Evolutionary conservation across 129 eudicot genomes (phyloP).

Genomic region (Lonicera japonica): DNA sequence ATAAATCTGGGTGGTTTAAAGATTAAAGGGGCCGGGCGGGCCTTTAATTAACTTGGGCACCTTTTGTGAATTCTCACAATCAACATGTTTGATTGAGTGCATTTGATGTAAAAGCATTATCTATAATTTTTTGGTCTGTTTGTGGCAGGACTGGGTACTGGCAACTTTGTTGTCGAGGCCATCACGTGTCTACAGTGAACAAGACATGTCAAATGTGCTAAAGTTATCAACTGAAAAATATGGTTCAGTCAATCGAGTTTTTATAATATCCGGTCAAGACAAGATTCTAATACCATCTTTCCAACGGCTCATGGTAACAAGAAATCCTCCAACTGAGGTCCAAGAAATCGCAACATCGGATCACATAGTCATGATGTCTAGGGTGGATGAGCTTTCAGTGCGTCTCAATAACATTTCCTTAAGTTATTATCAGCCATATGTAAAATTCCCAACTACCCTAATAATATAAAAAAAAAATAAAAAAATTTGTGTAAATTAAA

Average conservation of each 20-base stretch:
- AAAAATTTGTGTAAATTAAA: no score
- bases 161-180: conserved; percentile 17
- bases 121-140: no score
- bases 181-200: background rate
- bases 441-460: no score
- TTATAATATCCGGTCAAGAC: conserved; percentile 10
- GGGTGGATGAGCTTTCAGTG: conserved; percentile 7
- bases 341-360: conserved; percentile 15
- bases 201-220: conserved; percentile 5
- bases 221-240: conserved; percentile 6
- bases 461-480: no score
- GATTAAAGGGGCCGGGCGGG: no score
- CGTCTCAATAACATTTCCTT: conserved; percentile 1
- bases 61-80: no score
- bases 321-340: conserved; percentile 19
- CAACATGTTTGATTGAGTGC: no score
- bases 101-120: no score
- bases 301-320: conserved; percentile 10
- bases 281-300: background rate
- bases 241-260: conserved; percentile 23
- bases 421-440: background rate
- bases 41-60: no score
- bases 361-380: conserved; percentile 34
- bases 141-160: conserved; percentile 17
- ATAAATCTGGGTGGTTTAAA: no score